Evolutionary conservation across 768 basidiomycete species (phyloP).

Genomic region (Macrolepiota albuminosa): DNA sequence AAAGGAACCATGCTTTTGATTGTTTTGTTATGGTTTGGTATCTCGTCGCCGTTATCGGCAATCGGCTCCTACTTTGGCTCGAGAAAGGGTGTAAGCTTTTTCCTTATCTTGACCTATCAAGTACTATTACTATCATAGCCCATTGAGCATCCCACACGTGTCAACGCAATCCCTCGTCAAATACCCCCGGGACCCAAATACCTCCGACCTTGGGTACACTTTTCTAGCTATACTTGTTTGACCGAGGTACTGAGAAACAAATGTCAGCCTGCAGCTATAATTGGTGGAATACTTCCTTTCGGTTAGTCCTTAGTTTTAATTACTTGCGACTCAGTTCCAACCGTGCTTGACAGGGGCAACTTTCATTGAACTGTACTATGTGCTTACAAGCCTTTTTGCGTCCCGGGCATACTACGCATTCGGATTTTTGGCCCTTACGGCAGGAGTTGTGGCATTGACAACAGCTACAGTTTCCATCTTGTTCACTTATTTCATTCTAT

Average conservation of each 20-base stretch:
- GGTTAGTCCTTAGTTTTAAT: constrained; percentile 40
- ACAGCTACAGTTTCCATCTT: constrained; percentile 89
- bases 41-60: constrained; percentile 85
- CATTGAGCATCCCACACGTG: constrained; percentile 78
- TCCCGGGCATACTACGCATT: constrained; percentile 94
- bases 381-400: constrained; percentile 88
- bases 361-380: constrained; percentile 92
- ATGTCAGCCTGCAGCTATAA: constrained; percentile 57
- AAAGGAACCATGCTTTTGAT: constrained; percentile 82
- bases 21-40: constrained; percentile 86
- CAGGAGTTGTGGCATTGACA: constrained; percentile 76
- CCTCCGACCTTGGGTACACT: constrained; percentile 70
- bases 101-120: neutral
- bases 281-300: constrained; percentile 92
- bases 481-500: constrained; percentile 87
- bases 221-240: constrained; percentile 2
- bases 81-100: constrained; percentile 69
- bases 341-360: constrained; percentile 63
- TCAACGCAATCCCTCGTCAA: constrained; percentile 93
- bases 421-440: constrained; percentile 88
- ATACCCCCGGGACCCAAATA: constrained; percentile 88
- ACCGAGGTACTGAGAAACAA: neutral
- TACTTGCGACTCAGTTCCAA: constrained; percentile 1
- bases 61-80: constrained; percentile 85
- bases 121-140: constrained; percentile 35